phyloP scores from a whole-genome alignment of 1,139 yeast genomes.

The Candida labiduridarum region DNA sequence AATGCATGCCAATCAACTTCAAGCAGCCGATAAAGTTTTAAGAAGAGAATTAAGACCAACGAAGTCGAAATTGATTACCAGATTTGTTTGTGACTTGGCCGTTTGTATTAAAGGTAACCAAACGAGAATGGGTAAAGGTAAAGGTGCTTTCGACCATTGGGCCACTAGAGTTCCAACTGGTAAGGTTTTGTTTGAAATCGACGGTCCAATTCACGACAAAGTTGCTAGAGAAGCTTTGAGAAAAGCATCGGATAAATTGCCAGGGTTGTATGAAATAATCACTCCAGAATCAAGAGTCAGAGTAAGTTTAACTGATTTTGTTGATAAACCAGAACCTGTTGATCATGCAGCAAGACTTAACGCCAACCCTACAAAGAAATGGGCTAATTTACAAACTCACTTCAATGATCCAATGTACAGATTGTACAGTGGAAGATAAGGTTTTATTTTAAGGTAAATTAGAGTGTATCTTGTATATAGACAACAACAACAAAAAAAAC shows the following conservation, averaged over 20 bases:
- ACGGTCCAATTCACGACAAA: constrained; percentile 79
- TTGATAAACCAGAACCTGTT: constrained; percentile 46
- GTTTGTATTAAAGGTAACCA: constrained; percentile 97
- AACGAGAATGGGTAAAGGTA: constrained; percentile 99
- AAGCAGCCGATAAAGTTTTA: constrained; percentile 87
- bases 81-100: constrained; percentile 83
- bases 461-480: constrained; percentile 12
- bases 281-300: constrained; percentile 67
- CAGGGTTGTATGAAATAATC: constrained; percentile 89
- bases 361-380: constrained; percentile 67
- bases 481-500: not conserved
- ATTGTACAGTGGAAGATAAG: constrained; percentile 58
- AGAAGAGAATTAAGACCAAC: constrained; percentile 79
- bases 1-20: constrained; percentile 84
- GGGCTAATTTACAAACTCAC: constrained; percentile 50
- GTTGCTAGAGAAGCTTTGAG: constrained; percentile 91
- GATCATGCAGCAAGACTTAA: constrained; percentile 60
- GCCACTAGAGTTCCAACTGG: constrained; percentile 97
- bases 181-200: constrained; percentile 83
- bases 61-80: constrained; percentile 70
- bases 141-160: constrained; percentile 98
- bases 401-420: constrained; percentile 50
- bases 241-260: constrained; percentile 89
- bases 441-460: not conserved
- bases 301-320: constrained; percentile 61